Evolutionary conservation across 768 basidiomycete species (phyloP).

Genomic region (Exidia glandulosa): DNA sequence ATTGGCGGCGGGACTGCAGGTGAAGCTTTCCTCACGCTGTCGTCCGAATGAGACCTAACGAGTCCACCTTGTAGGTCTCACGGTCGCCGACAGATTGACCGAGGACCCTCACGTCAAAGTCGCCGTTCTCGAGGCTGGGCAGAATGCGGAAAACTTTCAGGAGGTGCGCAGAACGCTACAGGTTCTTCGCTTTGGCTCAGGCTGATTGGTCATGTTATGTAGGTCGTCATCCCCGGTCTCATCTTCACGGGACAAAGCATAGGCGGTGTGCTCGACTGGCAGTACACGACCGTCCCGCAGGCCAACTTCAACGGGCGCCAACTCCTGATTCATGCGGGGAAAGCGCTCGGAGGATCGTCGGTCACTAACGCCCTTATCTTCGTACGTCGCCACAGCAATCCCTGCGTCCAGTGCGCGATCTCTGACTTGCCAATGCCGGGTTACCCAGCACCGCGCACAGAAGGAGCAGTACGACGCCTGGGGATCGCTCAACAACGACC

Average conservation of each 20-base stretch:
- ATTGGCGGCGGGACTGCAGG: slow-evolving; percentile 11
- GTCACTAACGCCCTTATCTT: slow-evolving; percentile 14
- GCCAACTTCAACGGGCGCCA: slow-evolving; percentile 2
- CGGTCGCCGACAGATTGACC: slow-evolving; percentile 11
- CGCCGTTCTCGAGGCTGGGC: slow-evolving; percentile 14
- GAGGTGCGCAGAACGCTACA: not conserved
- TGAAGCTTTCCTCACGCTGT: not conserved
- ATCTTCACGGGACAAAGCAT: slow-evolving; percentile 4
- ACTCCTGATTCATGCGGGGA: slow-evolving; percentile 9
- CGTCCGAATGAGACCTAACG: not conserved
- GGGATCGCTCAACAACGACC: slow-evolving; percentile 8
- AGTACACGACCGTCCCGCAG: slow-evolving; percentile 7
- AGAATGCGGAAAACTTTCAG: slow-evolving; percentile 7
- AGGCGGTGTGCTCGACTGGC: slow-evolving; percentile 10
- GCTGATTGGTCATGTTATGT: too few relatives aligned
- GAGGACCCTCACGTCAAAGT: slow-evolving; percentile 9
- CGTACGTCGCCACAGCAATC: slow-evolving; percentile 5
- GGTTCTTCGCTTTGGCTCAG: not conserved
- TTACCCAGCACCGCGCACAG: slow-evolving; percentile 8
- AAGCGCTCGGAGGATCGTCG: slow-evolving; percentile 15
- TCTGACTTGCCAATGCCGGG: slow-evolving; percentile 2
- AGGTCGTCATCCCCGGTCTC: slow-evolving; percentile 11
- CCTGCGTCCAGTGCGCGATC: slow-evolving; percentile 10
- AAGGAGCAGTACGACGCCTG: slow-evolving; percentile 12
- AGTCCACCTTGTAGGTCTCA: slow-evolving; percentile 7